These are phyloP conservation scores for Echium plantagineum DNA, from an alignment of 257 asterid genomes.

Conservation along the genomic window DNA sequence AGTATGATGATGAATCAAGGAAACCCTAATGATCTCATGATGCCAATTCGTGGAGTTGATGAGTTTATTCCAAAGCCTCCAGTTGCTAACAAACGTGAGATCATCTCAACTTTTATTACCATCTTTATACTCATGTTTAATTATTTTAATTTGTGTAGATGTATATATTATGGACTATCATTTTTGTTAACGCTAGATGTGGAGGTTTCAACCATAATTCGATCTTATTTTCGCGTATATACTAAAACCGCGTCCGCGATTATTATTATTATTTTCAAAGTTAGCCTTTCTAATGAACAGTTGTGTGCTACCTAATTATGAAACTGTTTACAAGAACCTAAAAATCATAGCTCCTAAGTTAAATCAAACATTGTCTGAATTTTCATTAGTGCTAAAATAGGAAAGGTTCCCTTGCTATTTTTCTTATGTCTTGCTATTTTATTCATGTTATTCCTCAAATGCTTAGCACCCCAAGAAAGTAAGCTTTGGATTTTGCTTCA, in stretches of 20 bases:
- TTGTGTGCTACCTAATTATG: constrained; percentile 27
- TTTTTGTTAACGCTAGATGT: no score
- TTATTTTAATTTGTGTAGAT: neutral
- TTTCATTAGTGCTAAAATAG: constrained; percentile 6
- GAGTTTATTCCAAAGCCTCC: constrained; percentile 87
- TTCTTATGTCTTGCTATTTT: constrained; percentile 9
- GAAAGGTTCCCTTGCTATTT: constrained; percentile 16
- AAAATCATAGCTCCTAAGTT: constrained; percentile 13
- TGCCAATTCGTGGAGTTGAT: constrained; percentile 70
- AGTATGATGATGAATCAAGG: constrained; percentile 63
- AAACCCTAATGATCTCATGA: constrained; percentile 45
- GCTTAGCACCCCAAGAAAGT: constrained; percentile 12
- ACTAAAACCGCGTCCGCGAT: neutral
- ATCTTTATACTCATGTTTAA: no score
- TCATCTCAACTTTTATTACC: neutral
- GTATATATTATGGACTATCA: neutral
- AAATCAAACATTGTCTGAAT: constrained; percentile 29
- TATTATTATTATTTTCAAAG: constrained; percentile 23
- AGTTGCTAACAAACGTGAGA: constrained; percentile 85
- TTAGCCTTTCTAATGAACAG: constrained; percentile 31
- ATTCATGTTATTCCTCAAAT: constrained; percentile 17
- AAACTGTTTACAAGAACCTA: constrained; percentile 1
- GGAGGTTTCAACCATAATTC: no score
- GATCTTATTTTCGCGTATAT: no score
- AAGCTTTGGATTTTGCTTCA: constrained; percentile 14